phyloP scores from a whole-genome alignment of 768 basidiomycete species.

The Russula compacta region DNA sequence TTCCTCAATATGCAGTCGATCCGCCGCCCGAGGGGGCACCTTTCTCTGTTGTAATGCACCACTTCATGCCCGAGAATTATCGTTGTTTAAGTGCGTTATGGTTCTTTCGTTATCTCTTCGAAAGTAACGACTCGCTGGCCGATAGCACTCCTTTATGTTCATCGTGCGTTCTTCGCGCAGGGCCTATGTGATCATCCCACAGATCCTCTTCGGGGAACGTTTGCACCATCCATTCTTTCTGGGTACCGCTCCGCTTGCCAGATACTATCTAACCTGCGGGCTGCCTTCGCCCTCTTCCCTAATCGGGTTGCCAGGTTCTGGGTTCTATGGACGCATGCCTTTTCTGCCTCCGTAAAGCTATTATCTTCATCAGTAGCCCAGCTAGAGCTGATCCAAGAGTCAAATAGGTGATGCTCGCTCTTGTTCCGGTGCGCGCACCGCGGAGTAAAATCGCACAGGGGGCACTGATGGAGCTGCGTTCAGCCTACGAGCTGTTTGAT shows the following conservation, averaged over 20 bases:
- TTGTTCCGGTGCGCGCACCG: slow-evolving; percentile 62
- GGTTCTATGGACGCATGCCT: slow-evolving; percentile 18
- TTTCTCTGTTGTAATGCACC: slow-evolving; percentile 56
- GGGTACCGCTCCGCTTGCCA: slow-evolving; percentile 17
- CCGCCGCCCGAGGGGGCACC: slow-evolving; percentile 40
- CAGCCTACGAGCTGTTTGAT: slow-evolving; percentile 57
- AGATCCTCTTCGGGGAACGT: slow-evolving; percentile 42
- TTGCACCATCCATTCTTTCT: slow-evolving; percentile 15
- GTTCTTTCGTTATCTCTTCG: not conserved
- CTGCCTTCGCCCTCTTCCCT: slow-evolving; percentile 6
- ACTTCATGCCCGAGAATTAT: slow-evolving; percentile 71
- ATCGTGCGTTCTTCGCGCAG: slow-evolving; percentile 70
- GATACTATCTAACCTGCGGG: slow-evolving; percentile 4
- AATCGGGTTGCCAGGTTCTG: slow-evolving; percentile 12
- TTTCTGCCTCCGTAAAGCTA: slow-evolving; percentile 10
- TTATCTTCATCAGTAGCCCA: not conserved
- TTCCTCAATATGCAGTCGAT: slow-evolving; percentile 53
- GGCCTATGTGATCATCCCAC: slow-evolving; percentile 54
- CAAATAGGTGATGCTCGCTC: slow-evolving; percentile 56
- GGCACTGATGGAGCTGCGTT: slow-evolving; percentile 55
- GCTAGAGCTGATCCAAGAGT: not conserved
- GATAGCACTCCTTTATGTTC: slow-evolving; percentile 61
- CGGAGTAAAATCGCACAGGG: slow-evolving; percentile 61
- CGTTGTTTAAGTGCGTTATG: slow-evolving; percentile 50
- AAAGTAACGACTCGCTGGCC: not conserved